Evolutionary conservation across 768 basidiomycete species (phyloP).

Genomic region (Leccinum pellstonianum): DNA sequence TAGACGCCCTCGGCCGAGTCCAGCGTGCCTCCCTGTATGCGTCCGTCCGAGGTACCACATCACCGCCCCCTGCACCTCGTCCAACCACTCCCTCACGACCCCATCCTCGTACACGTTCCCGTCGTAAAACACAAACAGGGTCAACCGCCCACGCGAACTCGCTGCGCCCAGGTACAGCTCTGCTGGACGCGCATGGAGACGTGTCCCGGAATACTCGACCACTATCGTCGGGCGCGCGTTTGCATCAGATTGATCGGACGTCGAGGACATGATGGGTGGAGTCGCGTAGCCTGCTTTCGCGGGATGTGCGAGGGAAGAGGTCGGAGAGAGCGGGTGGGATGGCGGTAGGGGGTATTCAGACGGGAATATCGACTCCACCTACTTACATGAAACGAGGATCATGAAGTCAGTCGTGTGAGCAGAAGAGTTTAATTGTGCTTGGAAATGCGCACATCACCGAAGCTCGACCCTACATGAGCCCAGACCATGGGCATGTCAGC

Average conservation of each 20-base stretch:
- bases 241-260: neutral
- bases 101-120: slow-evolving; percentile 44
- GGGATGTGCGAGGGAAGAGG: slow-evolving; percentile 14
- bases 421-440: too few species aligned
- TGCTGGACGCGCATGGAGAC: slow-evolving; percentile 43
- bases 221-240: slow-evolving; percentile 11
- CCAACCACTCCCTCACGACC: slow-evolving; percentile 46
- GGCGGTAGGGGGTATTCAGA: slow-evolving; percentile 34
- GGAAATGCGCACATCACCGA: slow-evolving; percentile 30
- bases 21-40: neutral
- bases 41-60: slow-evolving; percentile 32
- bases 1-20: too few species aligned
- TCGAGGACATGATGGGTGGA: neutral
- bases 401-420: too few species aligned
- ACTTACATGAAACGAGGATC: neutral
- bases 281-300: slow-evolving; percentile 7
- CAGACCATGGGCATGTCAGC: slow-evolving; percentile 6
- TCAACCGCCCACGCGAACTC: slow-evolving; percentile 34
- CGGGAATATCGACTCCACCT: slow-evolving; percentile 40
- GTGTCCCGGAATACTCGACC: slow-evolving; percentile 6
- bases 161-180: slow-evolving; percentile 45
- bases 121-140: slow-evolving; percentile 40
- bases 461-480: slow-evolving; percentile 20
- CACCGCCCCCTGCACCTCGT: slow-evolving; percentile 40
- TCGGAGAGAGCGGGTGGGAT: slow-evolving; percentile 24